Base-by-base conservation (phyloP, 2,329 filamentous ascomycete species). In the Ceratocystis variospora region DNA sequence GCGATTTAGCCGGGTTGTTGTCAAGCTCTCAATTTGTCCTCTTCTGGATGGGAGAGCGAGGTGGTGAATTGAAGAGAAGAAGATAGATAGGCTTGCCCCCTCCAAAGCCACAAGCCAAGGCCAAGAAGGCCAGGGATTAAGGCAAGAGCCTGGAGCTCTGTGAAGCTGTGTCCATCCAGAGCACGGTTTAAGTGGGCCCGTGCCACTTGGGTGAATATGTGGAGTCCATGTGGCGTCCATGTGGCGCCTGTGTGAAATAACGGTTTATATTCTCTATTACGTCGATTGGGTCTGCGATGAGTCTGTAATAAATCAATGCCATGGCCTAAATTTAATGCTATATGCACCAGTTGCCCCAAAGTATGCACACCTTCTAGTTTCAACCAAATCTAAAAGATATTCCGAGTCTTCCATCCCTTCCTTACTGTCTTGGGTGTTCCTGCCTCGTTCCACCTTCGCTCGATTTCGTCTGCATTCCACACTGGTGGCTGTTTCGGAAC, bases 11-110 rank as follows among this genome's bases (percentile, higher is more conserved):
- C 12, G 37, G 37, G 10, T 25, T 17, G 41, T 48, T 25, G 45
- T 44, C 61, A 10, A 19, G 37, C 37, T 41, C 25, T 62, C 61
- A 62, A 62, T 45, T 62, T 45, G 61, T 45, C 37, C 37, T 45
- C 19, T 62, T 62, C 61, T 45, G n/a, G 2, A 6, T 31, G 5
- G 5, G 8, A 37, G 10, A 37, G 33, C 33, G 33, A 37, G 37
- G 37, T 41, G 37, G 10, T 41, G 10, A 41, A 41, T 41, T 12
- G 12, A 41, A 41, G 37, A 41, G 37, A 41, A 41, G 37, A 41
- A 41, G 37, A 41, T 25, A 33, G 15, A 15, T 33, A 19, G 33
- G 57, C n/a, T n/a, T 61, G n/a, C 28, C 57, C 28, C 19, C n/a
- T 19, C n/a, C 28, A 28, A n/a, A n/a, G 25, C 28, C 25, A n/a